phyloP scores from a whole-genome alignment of 768 basidiomycete genomes.

The Cystoderma amianthinum region DNA sequence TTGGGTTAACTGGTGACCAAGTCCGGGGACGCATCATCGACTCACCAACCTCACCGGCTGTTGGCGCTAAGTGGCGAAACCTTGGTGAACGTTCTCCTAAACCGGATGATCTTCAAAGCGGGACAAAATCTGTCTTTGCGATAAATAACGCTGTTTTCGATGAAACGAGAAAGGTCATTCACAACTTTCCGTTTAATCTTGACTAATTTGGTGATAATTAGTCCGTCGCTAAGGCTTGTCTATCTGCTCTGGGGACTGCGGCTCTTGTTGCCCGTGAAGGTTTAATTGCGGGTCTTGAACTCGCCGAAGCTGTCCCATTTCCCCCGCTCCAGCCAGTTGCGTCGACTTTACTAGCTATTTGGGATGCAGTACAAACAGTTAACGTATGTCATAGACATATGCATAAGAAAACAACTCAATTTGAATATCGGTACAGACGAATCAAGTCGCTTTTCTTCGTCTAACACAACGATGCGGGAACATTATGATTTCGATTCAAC shows the following conservation, averaged over 20 bases:
- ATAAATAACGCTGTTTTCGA: slow-evolving; percentile 24
- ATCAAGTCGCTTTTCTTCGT: slow-evolving; percentile 54
- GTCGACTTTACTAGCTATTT: slow-evolving; percentile 41
- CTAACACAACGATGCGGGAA: slow-evolving; percentile 56
- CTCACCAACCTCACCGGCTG: neutral
- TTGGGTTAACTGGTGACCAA: neutral
- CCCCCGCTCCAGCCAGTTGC: slow-evolving; percentile 43
- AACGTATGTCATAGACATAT: slow-evolving; percentile 32
- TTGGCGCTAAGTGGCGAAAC: neutral
- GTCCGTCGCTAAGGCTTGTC: slow-evolving; percentile 21
- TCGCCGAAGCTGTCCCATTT: slow-evolving; percentile 41
- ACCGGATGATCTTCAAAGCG: slow-evolving; percentile 13
- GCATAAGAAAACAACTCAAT: neutral
- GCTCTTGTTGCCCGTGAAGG: slow-evolving; percentile 26
- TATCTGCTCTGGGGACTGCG: slow-evolving; percentile 23
- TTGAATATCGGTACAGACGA: slow-evolving; percentile 32
- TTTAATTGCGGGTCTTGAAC: slow-evolving; percentile 23
- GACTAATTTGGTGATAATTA: slow-evolving; percentile 5
- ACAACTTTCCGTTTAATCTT: neutral
- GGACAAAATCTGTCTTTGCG: slow-evolving; percentile 4
- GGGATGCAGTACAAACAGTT: slow-evolving; percentile 49
- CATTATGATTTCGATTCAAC: slow-evolving; percentile 46
- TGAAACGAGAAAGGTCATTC: slow-evolving; percentile 21
- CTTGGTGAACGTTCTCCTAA: neutral
- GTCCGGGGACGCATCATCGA: neutral